Evolutionary conservation across 139 green algal genomes (phyloP).

Genomic region (Chlamydomonas applanata): DNA sequence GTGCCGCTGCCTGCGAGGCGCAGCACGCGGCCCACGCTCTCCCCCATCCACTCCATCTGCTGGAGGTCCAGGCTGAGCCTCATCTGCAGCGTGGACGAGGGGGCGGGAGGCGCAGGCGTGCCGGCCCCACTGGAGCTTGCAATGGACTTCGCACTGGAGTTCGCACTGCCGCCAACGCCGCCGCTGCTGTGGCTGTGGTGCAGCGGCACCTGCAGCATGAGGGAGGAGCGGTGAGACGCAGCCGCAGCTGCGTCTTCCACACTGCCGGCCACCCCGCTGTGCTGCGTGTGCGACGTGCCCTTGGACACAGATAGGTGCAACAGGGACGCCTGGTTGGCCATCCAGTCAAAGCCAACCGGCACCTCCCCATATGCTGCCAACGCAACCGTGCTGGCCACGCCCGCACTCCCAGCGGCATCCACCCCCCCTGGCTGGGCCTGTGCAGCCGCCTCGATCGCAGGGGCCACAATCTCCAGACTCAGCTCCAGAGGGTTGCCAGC

Average conservation of each 20-base stretch:
- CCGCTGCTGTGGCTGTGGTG: no score
- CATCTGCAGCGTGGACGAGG: no score
- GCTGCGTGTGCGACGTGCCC: not conserved
- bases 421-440: not conserved
- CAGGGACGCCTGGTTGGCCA: slow-evolving; percentile 10
- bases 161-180: no score
- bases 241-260: not conserved
- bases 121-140: no score
- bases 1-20: not conserved
- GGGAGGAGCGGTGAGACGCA: no score
- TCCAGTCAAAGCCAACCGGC: slow-evolving; percentile 17
- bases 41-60: slow-evolving; percentile 11
- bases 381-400: not conserved
- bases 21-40: no score
- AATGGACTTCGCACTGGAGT: no score
- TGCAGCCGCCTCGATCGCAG: not conserved
- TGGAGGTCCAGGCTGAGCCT: slow-evolving; percentile 21
- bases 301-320: not conserved
- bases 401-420: not conserved
- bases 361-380: slow-evolving; percentile 1
- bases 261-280: not conserved
- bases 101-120: no score
- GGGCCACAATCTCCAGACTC: not conserved
- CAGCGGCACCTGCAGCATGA: no score
- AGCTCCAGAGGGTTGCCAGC: slow-evolving; percentile 35